phyloP scores from a whole-genome alignment of 2,329 filamentous ascomycete genomes.

The Cladosporium sp. region DNA sequence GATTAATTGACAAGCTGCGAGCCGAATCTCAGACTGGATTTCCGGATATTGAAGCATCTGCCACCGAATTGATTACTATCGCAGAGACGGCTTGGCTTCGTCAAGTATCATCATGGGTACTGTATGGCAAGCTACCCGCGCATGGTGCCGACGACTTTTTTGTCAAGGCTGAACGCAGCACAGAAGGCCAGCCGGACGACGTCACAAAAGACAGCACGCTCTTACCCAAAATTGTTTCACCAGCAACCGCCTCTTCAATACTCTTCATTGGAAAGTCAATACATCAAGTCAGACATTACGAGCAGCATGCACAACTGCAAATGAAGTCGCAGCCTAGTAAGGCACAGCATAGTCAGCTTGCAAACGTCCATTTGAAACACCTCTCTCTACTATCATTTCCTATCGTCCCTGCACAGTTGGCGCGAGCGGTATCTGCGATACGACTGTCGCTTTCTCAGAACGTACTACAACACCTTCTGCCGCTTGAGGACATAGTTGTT shows the following conservation, averaged over 20 bases:
- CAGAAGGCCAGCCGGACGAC: conserved; percentile 28
- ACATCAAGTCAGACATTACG: conserved; percentile 62
- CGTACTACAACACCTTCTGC: conserved; percentile 73
- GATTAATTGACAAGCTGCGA: conserved; percentile 70
- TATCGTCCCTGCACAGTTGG: conserved; percentile 64
- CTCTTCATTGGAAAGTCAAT: conserved; percentile 86
- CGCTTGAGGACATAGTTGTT: conserved; percentile 68
- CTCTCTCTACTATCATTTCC: conserved; percentile 66
- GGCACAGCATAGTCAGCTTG: background rate
- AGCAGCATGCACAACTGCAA: conserved; percentile 15
- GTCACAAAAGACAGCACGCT: conserved; percentile 56
- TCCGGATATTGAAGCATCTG: conserved; percentile 72
- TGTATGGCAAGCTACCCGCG: conserved; percentile 76
- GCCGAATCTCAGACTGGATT: conserved; percentile 81
- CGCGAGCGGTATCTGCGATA: conserved; percentile 67
- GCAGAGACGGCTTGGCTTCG: conserved; percentile 89
- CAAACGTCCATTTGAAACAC: conserved; percentile 55
- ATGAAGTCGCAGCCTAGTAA: background rate
- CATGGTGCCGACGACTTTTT: conserved; percentile 85
- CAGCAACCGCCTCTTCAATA: conserved; percentile 70
- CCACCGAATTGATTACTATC: conserved; percentile 63
- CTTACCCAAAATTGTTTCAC: conserved; percentile 72
- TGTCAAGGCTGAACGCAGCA: conserved; percentile 39
- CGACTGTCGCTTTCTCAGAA: conserved; percentile 77
- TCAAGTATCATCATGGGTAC: conserved; percentile 81